Evolutionary conservation across 2,329 filamentous ascomycete species (phyloP).

Genomic region (Sporothrix humicola): DNA sequence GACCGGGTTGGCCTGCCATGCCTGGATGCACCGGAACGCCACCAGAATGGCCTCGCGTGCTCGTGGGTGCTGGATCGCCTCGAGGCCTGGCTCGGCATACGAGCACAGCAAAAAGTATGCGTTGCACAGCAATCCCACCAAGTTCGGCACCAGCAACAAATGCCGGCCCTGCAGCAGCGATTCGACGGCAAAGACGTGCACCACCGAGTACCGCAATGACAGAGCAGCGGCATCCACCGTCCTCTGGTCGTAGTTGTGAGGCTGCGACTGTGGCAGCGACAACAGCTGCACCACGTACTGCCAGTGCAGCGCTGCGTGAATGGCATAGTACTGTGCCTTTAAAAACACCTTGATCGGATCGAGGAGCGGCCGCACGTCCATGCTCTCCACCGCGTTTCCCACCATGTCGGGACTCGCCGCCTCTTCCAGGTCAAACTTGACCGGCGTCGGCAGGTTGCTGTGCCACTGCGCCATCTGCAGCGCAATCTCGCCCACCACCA

Average conservation of each 20-base stretch:
- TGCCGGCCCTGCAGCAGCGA: constrained; percentile 37
- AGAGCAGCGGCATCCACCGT: neutral
- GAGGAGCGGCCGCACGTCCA: neutral
- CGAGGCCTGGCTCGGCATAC: constrained; percentile 31
- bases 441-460: constrained; percentile 34
- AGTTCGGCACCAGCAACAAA: constrained; percentile 37
- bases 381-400: neutral
- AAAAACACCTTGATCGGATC: constrained; percentile 32
- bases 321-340: constrained; percentile 38
- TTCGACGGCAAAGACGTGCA: constrained; percentile 37
- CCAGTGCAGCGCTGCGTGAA: constrained; percentile 38
- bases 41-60: constrained; percentile 4
- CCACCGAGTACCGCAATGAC: constrained; percentile 30
- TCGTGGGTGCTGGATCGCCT: constrained; percentile 30
- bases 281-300: constrained; percentile 38
- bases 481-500: constrained; percentile 38
- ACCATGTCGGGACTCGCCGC: neutral
- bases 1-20: constrained; percentile 14
- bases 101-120: constrained; percentile 37
- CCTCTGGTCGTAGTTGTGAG: neutral
- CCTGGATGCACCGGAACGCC: constrained; percentile 10
- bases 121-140: constrained; percentile 34
- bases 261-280: neutral
- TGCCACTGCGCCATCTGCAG: constrained; percentile 38
- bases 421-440: constrained; percentile 33